A percentile compares a stretch with the other conserved stretches of the same genome.
Conservation (phyloP, 495 filamentous ascomycete genomes). For the Thozetella sp. region DNA sequence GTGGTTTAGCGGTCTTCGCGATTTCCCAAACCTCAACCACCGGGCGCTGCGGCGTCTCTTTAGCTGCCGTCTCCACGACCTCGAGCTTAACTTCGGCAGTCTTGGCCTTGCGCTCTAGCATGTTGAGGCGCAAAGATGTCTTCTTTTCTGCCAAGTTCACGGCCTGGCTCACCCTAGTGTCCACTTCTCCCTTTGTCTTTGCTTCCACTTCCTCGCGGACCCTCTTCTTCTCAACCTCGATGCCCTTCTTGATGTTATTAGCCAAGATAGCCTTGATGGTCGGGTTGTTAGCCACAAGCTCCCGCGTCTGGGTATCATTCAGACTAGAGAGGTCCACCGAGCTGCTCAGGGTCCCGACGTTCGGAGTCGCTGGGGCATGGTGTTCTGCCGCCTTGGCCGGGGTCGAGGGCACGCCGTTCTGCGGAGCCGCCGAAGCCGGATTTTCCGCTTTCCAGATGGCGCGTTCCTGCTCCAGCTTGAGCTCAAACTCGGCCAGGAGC, state of each 20-base stretch:
- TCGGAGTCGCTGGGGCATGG: slow-evolving; percentile 29
- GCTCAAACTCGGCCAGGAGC: slow-evolving; percentile 61
- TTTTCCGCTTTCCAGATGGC: slow-evolving; percentile 55
- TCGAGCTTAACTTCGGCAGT: slow-evolving; percentile 70
- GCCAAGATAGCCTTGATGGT: slow-evolving; percentile 66
- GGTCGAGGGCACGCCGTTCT: slow-evolving; percentile 35
- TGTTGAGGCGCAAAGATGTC: slow-evolving; percentile 70
- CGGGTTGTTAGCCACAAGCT: slow-evolving; percentile 65
- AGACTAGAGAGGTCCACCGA: slow-evolving; percentile 38
- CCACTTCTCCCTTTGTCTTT: slow-evolving; percentile 38
- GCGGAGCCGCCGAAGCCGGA: slow-evolving; percentile 28
- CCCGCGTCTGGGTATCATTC: slow-evolving; percentile 64
- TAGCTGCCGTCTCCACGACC: slow-evolving; percentile 75
- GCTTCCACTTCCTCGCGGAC: slow-evolving; percentile 52
- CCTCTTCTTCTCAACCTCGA: slow-evolving; percentile 61
- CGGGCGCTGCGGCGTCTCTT: slow-evolving; percentile 78
- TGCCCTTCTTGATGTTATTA: slow-evolving; percentile 64
- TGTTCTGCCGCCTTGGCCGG: slow-evolving; percentile 23
- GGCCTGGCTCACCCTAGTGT: slow-evolving; percentile 56
- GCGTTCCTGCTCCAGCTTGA: slow-evolving; percentile 66
- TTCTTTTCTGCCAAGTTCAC: slow-evolving; percentile 64
- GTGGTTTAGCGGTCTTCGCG: slow-evolving; percentile 70
- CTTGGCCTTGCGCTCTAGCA: slow-evolving; percentile 72
- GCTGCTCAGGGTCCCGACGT: slow-evolving; percentile 30
- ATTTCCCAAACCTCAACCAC: slow-evolving; percentile 85